Evolutionary conservation across 2,329 filamentous ascomycete genomes (phyloP), one percentile per base, ranked within the genome.

Genomic region (Alternaria longipes): DNA sequence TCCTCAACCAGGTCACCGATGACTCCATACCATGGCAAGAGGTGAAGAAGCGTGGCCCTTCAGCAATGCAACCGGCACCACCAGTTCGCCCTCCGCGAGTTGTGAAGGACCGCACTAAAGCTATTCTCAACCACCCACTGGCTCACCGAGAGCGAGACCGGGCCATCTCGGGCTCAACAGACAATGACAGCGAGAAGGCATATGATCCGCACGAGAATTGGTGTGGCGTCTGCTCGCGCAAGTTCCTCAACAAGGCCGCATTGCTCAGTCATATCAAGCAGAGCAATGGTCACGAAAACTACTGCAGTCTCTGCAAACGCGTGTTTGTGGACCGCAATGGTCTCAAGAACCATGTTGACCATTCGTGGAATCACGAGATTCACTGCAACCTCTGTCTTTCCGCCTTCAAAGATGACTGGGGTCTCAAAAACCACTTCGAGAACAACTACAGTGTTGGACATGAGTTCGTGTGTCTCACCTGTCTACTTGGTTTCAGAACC

Each of bases 291-390:
- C 75, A 78, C 56, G 59, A 69, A 26, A 58, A 77, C 59, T 78
- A 75, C 57, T 78, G 75, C 61, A 77, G 76, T 47, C 71, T 78
- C 6, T 78, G 75, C 67, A 72, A 69, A 53, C 72, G 74, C 28
- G 67, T 77, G 0, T 78, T 78, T 53, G 72, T 73, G 24, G 74
- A 78, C 28, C 64, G 73, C 9, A 77, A 77, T 38, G 74, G 74
- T 8, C 63, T 78, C 22, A 68, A 75, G 58, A 78, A 77, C 40
- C 75, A 78, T 45, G 64, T 78, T 28, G 73, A 77, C 22, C 69
- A 76, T 57, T 64, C 74, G 5, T 32, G 36, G 8, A 71, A 67
- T 8, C 75, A 78, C 49, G 68, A 72, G 1, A 59, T 66, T 2
- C 69, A 64, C 56, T 78, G 75, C 65, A 78, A 77, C 24, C 52